Conservation (phyloP, 2,329 filamentous ascomycete genomes). For the Neobulgaria alba region DNA sequence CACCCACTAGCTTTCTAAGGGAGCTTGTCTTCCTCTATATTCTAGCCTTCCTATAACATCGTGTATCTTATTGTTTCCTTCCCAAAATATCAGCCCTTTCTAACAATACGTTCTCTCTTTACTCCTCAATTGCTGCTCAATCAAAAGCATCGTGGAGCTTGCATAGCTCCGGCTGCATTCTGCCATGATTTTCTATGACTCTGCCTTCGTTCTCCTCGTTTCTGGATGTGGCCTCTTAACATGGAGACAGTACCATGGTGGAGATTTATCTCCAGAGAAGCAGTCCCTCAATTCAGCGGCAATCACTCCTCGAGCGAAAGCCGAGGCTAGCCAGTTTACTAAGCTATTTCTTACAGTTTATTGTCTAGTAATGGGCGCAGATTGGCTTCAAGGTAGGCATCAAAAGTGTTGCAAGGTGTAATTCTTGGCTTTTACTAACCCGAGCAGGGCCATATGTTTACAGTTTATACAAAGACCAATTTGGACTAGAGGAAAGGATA, state of each 20-base stretch:
- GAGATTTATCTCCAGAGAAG: constrained; percentile 13
- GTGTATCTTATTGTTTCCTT: no score
- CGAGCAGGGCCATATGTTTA: constrained; percentile 27
- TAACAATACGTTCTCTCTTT: no score
- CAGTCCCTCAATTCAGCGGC: constrained; percentile 10
- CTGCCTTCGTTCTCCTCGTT: constrained; percentile 20
- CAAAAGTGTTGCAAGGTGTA: no score
- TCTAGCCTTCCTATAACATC: no score
- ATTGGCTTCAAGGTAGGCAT: constrained; percentile 43
- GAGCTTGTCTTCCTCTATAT: no score
- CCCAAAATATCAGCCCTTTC: no score
- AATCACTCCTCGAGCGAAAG: constrained; percentile 19
- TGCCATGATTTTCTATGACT: constrained; percentile 25
- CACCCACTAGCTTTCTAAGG: no score
- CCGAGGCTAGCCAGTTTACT: constrained; percentile 22
- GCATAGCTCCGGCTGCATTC: no score
- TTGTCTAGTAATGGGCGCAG: constrained; percentile 40
- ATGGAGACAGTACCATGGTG: constrained; percentile 21
- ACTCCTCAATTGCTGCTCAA: no score
- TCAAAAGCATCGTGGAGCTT: no score
- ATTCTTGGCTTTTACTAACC: background rate
- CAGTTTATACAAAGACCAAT: constrained; percentile 28
- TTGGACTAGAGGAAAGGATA: constrained; percentile 22
- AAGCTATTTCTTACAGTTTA: constrained; percentile 36
- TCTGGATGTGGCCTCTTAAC: constrained; percentile 21